A percentile compares a stretch with the other conserved stretches of the same genome.
Conservation (phyloP, 805 yeast genomes). For the Jamesozyma gamospora region DNA sequence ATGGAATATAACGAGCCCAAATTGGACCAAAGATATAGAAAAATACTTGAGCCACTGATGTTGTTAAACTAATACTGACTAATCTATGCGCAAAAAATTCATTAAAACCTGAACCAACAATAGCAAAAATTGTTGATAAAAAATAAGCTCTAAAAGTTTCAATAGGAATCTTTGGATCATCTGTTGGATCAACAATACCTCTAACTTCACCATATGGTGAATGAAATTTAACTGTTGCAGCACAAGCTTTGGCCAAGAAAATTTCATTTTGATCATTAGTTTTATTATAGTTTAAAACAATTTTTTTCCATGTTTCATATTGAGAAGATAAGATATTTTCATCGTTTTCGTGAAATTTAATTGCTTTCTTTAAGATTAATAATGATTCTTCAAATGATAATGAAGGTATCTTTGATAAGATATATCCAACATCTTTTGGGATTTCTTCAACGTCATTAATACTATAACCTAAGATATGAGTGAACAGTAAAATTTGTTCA, state of each 20-base stretch:
- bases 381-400: conserved; percentile 33
- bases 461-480: neutral
- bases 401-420: conserved; percentile 33
- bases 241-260: conserved; percentile 24
- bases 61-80: conserved; percentile 37
- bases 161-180: conserved; percentile 39
- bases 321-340: conserved; percentile 36
- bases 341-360: conserved; percentile 37
- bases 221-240: conserved; percentile 33
- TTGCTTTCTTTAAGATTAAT: conserved; percentile 32
- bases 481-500: neutral
- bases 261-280: conserved; percentile 16
- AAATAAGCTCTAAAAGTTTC: conserved; percentile 39
- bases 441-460: neutral
- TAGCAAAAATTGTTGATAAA: conserved; percentile 36
- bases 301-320: conserved; percentile 27
- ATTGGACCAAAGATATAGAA: conserved; percentile 38
- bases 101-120: conserved; percentile 45
- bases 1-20: conserved; percentile 37
- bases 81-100: conserved; percentile 48
- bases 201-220: conserved; percentile 63
- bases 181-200: conserved; percentile 45
- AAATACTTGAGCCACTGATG: conserved; percentile 39
- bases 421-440: conserved; percentile 16
- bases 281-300: conserved; percentile 16